Evolutionary conservation across 2,329 filamentous ascomycete genomes (phyloP).

Genomic region (Trichoderma sp.): DNA sequence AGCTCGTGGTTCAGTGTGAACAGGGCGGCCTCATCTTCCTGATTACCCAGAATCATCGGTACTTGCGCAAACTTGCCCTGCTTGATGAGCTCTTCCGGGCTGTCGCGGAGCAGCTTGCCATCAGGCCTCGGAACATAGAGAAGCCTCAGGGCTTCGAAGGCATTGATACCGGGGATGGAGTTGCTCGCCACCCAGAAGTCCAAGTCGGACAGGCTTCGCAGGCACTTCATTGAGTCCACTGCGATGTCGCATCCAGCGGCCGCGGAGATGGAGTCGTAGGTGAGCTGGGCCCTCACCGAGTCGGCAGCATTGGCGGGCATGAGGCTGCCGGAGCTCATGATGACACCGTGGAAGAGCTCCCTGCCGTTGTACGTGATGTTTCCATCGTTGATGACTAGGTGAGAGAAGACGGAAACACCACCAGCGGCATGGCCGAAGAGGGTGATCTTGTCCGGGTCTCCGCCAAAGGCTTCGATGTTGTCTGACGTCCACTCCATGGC

Average conservation of each 20-base stretch:
- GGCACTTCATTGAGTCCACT: conserved; percentile 63
- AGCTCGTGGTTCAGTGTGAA: conserved; percentile 58
- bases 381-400: conserved; percentile 74
- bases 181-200: conserved; percentile 63
- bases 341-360: conserved; percentile 71
- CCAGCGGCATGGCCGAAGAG: conserved; percentile 77
- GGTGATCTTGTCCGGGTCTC: conserved; percentile 76
- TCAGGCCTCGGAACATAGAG: conserved; percentile 66
- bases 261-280: conserved; percentile 63
- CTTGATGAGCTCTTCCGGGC: conserved; percentile 53
- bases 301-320: conserved; percentile 66
- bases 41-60: conserved; percentile 64
- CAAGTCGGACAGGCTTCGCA: conserved; percentile 62
- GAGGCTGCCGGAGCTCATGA: conserved; percentile 74
- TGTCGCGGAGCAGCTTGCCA: conserved; percentile 54
- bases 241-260: conserved; percentile 62
- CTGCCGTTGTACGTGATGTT: conserved; percentile 74
- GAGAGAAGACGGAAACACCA: conserved; percentile 72
- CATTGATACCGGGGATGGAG: conserved; percentile 58
- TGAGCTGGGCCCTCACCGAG: conserved; percentile 62
- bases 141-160: conserved; percentile 60
- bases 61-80: conserved; percentile 57
- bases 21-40: conserved; percentile 68
- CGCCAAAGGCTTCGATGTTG: conserved; percentile 76
- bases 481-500: conserved; percentile 76